Evolutionary conservation across 1,284 basidiomycete species (phyloP).

Genomic region (Malassezia arunalokei): DNA sequence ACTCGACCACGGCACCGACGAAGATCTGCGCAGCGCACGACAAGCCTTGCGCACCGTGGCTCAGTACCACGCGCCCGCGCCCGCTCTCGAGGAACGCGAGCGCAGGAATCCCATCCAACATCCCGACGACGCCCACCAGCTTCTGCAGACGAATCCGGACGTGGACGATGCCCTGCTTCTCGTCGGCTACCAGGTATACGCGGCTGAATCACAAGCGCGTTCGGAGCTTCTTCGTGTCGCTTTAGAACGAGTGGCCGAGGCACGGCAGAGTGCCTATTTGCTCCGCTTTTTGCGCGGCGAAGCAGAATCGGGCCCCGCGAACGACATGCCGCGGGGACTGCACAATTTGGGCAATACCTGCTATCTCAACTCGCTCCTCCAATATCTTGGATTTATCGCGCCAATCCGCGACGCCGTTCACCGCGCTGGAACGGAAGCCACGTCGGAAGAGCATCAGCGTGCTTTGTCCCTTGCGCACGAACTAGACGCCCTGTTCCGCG

Average conservation of each 20-base stretch:
- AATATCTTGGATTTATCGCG: slow-evolving; percentile 92
- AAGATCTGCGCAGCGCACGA: not conserved
- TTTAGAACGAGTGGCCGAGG: slow-evolving; percentile 51
- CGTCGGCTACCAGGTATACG: slow-evolving; percentile 60
- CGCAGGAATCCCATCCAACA: slow-evolving; percentile 49
- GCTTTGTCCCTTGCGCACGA: slow-evolving; percentile 52
- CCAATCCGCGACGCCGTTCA: slow-evolving; percentile 64
- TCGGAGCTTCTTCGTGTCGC: slow-evolving; percentile 44
- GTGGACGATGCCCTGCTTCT: slow-evolving; percentile 65
- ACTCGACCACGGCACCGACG: slow-evolving; percentile 8
- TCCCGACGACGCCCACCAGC: slow-evolving; percentile 58
- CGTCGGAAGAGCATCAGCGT: slow-evolving; percentile 50
- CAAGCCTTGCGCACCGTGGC: slow-evolving; percentile 2
- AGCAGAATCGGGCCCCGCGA: slow-evolving; percentile 11
- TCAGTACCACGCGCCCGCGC: not conserved
- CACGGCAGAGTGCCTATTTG: slow-evolving; percentile 61
- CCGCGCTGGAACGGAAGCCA: not conserved
- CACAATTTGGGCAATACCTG: slow-evolving; percentile 89
- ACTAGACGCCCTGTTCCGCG: slow-evolving; percentile 64
- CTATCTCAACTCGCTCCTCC: slow-evolving; percentile 71
- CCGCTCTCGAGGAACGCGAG: not conserved
- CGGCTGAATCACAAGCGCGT: slow-evolving; percentile 53
- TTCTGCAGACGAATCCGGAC: slow-evolving; percentile 59
- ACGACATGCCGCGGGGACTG: slow-evolving; percentile 61
- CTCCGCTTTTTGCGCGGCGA: slow-evolving; percentile 56